Base-by-base conservation (phyloP, 495 filamentous ascomycete genomes). In the Paragyromitra xinjiangensis region DNA sequence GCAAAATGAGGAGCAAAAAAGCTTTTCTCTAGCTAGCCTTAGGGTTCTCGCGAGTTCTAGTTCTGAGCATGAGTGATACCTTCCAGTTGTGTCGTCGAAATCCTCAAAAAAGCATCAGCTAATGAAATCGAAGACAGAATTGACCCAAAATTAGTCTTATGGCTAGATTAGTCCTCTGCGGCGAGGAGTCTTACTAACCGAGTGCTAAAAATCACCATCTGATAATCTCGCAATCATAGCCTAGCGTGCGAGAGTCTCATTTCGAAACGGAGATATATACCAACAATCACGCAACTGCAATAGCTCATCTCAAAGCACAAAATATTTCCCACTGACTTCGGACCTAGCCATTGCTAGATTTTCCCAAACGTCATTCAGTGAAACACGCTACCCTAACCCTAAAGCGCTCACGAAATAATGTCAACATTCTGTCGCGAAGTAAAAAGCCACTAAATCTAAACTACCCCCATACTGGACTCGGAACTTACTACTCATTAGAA, bases 401-500 rank as follows among this genome's bases (percentile, higher is more conserved):
- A 61, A 34, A 9, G 22, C 5, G 24, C 53, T 22, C 48, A 19
- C 4, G 6, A 51, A 51, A 29, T 34, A 34, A 2, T 19, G 16
- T 24, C 19, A 29, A 29, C 3, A 24, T 26, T 5, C 53, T 12
- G 53, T 58, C 19, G 24, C 53, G 24, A 58, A 26, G 9, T 3
- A 8, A 26, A 55, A 55, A 6, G n/a, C 19, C n/a, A 58, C 58
- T 65, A 65, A 50, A 45, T 29, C 34, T 22, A 56, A 40, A 29
- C 51, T 22, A 59, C 6, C 14, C n/a, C 0, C 67, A 16, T 29
- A 34, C 24, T 42, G 19, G 22, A 51, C 55, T 70, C 66, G 66
- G 66, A 69, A 69, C 19, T 58, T 55, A 58, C 66, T n/a, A 58
- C 66, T 37, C n/a, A 51, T 55, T 34, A 69, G 4, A 53, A 26